These are phyloP conservation scores for Penicillium longicatenatum DNA, from an alignment of 495 filamentous ascomycete genomes.

Conservation along the genomic window DNA sequence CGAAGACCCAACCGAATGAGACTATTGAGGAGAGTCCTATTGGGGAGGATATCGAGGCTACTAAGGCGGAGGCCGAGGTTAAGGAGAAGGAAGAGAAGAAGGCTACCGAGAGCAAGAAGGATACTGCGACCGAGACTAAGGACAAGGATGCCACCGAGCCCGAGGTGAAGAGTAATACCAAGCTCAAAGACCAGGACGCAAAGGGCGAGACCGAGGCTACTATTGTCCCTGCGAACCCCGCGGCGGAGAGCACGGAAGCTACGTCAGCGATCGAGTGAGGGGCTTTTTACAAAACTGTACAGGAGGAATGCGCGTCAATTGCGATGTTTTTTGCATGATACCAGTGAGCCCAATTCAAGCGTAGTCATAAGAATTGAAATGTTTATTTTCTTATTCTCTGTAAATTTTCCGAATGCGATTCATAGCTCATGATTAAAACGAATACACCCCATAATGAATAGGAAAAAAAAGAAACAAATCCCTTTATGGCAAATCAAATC, in stretches of 20 bases:
- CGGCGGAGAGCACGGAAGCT: slow-evolving; percentile 24
- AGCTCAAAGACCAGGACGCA: not conserved
- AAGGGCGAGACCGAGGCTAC: slow-evolving; percentile 1
- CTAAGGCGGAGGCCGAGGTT: not conserved
- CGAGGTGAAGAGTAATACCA: not conserved
- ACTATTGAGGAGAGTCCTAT: slow-evolving; percentile 35
- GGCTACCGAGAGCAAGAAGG: not conserved
- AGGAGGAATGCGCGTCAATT: slow-evolving; percentile 9
- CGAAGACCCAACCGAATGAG: slow-evolving; percentile 18
- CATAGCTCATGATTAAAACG: slow-evolving; percentile 22
- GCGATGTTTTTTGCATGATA: slow-evolving; percentile 20
- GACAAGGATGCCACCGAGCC: slow-evolving; percentile 8
- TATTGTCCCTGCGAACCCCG: slow-evolving; percentile 24
- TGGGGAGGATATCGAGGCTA: slow-evolving; percentile 18
- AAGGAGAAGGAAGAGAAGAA: slow-evolving; percentile 1
- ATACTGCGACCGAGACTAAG: not conserved
- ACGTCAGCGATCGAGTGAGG: slow-evolving; percentile 28
- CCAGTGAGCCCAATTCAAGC: slow-evolving; percentile 14
- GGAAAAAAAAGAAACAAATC: not conserved
- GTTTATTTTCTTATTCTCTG: not conserved
- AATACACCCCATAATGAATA: slow-evolving; percentile 5
- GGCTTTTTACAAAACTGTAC: slow-evolving; percentile 19
- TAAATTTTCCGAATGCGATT: slow-evolving; percentile 19
- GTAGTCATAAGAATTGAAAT: not conserved
- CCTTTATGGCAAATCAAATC: not conserved